Evolutionary conservation across 2,329 filamentous ascomycete genomes (phyloP), one percentile per base, ranked within the genome.

Genomic region (Cladorrhinum sp.): DNA sequence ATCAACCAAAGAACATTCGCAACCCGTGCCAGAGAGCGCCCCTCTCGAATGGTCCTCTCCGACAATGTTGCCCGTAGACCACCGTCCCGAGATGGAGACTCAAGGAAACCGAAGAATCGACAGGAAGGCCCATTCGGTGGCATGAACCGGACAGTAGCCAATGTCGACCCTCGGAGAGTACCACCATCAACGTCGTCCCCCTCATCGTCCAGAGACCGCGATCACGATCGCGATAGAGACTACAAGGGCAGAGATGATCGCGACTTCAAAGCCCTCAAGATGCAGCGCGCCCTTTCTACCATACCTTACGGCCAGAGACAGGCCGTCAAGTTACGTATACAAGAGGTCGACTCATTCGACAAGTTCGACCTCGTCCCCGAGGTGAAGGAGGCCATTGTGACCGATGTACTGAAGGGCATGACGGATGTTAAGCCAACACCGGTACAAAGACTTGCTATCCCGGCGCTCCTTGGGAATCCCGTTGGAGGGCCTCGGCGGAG

Each of bases 361-460:
- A 83, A 92, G 66, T 91, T 99, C 68, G 80, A 87, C 48, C 79
- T 99, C 32, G 77, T 96, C 36, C 89, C 91, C 0, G 70, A 79
- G 0, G 77, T 98, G 45, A 85, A 89, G 70, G 81, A 88, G 27
- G 89, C 91, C 10, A 81, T 98, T 41, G 77, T 78, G 63, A 81
- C 83, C 1, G 90, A 96, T 67, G 90, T 88, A 6, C 81, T 99
- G 59, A 84, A 87, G 55, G 89, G 85, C 50, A 79, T 97, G 74
- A 80, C 85, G 9, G 88, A 93, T 65, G 78, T 96, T 62, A 85
- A 83, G 60, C 95, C 95, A 3, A 98, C 93, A 0, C 92, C 95
- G 0, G 89, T 96, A 5, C 95, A 99, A 75, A 85, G 88, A 62
- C 82, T 98, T 57, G 92, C 93, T 0, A 93, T 99, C 60, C 93